A percentile compares a stretch with the other conserved stretches of the same genome.
phyloP scores from a whole-genome alignment of 2,329 filamentous ascomycete species.

The Endoconidiophora polonica region DNA sequence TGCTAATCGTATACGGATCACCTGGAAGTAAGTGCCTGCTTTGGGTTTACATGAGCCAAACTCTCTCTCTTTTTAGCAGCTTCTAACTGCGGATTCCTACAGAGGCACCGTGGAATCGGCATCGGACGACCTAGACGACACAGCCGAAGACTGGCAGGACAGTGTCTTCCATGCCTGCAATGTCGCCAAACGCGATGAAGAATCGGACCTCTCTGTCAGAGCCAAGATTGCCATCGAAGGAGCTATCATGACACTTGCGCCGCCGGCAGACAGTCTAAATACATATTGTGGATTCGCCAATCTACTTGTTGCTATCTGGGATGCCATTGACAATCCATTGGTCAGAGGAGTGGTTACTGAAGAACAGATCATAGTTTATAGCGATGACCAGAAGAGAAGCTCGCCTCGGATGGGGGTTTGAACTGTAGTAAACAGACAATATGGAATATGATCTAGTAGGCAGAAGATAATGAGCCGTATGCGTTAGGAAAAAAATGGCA shows the following conservation, averaged over 20 bases:
- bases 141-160: neutral
- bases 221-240: constrained; percentile 8
- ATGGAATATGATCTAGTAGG: no score
- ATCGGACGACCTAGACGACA: neutral
- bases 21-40: neutral
- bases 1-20: neutral
- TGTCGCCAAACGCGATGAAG: constrained; percentile 3
- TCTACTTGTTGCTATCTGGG: constrained; percentile 4
- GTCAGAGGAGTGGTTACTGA: constrained; percentile 8
- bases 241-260: constrained; percentile 3
- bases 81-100: no score
- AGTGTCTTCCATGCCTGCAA: constrained; percentile 4
- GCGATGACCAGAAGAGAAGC: no score
- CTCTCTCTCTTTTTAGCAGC: no score
- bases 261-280: neutral
- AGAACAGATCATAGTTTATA: neutral
- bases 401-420: no score
- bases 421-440: no score
- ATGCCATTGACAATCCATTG: constrained; percentile 9
- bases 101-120: neutral
- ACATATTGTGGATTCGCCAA: constrained; percentile 1
- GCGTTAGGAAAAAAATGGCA: no score
- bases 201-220: neutral
- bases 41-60: no score
- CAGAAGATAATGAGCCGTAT: no score